Evolutionary conservation across 768 basidiomycete species (phyloP).

Genomic region (Inosperma sp.): DNA sequence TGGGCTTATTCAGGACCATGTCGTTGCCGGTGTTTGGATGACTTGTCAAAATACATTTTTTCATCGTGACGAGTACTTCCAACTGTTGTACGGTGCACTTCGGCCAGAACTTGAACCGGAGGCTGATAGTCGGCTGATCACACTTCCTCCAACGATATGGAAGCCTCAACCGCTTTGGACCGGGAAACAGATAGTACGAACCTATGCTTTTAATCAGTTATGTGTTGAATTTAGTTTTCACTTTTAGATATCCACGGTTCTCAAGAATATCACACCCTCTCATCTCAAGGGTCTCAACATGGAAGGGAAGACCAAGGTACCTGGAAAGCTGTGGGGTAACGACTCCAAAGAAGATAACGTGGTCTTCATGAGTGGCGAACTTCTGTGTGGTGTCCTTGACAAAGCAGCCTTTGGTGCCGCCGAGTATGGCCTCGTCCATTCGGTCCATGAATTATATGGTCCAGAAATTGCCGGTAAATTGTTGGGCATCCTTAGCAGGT

Average conservation of each 20-base stretch:
- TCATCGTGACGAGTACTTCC: conserved; percentile 92
- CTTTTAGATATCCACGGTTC: conserved; percentile 82
- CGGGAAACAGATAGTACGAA: conserved; percentile 93
- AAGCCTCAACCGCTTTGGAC: conserved; percentile 92
- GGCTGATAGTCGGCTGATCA: conserved; percentile 59
- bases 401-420: conserved; percentile 97
- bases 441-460: conserved; percentile 93
- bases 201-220: conserved; percentile 4
- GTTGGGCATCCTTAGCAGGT: conserved; percentile 85
- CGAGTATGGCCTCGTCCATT: conserved; percentile 95
- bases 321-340: conserved; percentile 78
- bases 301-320: conserved; percentile 83
- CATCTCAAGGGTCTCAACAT: conserved; percentile 80
- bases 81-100: conserved; percentile 91
- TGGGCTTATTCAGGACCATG: conserved; percentile 97
- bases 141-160: conserved; percentile 89
- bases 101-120: conserved; percentile 77
- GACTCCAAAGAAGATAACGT: conserved; percentile 83
- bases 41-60: conserved; percentile 94
- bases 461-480: conserved; percentile 84
- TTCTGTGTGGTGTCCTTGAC: conserved; percentile 91
- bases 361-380: conserved; percentile 86
- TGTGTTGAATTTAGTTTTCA: conserved; percentile 4
- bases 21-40: conserved; percentile 99
- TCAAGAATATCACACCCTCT: conserved; percentile 85